phyloP scores from a whole-genome alignment of 768 basidiomycete genomes.

The Daedaleopsis nitida region DNA sequence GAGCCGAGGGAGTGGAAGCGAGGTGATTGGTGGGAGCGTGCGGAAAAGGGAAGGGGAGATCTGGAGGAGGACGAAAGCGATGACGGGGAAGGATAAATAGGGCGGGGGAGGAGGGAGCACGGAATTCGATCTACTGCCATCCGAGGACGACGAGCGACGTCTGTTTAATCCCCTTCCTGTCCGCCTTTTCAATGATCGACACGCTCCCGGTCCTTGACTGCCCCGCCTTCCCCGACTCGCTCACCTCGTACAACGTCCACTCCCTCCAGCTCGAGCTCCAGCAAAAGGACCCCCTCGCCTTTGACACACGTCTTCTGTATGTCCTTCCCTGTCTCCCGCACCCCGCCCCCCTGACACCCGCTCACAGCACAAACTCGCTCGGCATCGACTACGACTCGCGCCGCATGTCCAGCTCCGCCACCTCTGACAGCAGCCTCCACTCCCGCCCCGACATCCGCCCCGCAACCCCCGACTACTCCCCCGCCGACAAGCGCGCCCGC shows the following conservation, averaged over 20 bases:
- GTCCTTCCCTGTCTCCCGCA: conserved; percentile 12
- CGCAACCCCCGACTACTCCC: conserved; percentile 54
- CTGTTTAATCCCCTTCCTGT: too few relatives aligned
- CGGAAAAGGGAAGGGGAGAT: conserved; percentile 19
- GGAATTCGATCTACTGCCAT: conserved; percentile 21
- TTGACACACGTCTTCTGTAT: conserved; percentile 33
- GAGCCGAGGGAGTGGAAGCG: conserved; percentile 19
- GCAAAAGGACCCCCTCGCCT: conserved; percentile 26
- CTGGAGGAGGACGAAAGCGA: conserved; percentile 16
- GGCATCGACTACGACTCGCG: conserved; percentile 62
- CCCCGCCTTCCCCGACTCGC: conserved; percentile 26
- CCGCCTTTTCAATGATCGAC: conserved; percentile 61
- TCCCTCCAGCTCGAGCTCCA: conserved; percentile 62
- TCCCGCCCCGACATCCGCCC: conserved; percentile 64
- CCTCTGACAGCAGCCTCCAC: conserved; percentile 64
- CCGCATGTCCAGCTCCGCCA: conserved; percentile 79
- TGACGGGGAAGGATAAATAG: conserved; percentile 25
- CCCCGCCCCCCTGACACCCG: conserved; percentile 1
- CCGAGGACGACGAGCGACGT: conserved; percentile 17
- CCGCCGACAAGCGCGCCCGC: conserved; percentile 51
- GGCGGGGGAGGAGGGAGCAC: conserved; percentile 16
- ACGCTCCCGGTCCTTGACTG: conserved; percentile 28
- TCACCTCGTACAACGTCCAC: conserved; percentile 62
- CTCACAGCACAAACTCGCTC: conserved; percentile 41
- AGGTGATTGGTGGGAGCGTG: conserved; percentile 16